Conservation (phyloP, 306 rosid genomes). For the Prosopis cineraria region DNA sequence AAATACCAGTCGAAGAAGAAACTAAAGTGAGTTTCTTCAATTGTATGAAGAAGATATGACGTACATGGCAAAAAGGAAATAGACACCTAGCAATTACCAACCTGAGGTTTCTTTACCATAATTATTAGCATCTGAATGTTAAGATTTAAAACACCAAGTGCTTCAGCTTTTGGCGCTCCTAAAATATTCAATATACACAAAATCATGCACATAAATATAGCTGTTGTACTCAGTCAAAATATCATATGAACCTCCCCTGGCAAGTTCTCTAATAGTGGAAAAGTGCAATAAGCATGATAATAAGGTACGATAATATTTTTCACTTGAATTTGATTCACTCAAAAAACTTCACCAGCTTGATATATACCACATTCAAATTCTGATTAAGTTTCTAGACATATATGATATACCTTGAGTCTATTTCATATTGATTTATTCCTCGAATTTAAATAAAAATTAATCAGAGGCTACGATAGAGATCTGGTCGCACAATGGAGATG, state of each 20-base stretch:
- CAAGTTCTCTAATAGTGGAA: conserved; percentile 2
- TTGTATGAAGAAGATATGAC: too few species aligned
- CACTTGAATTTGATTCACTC: not conserved
- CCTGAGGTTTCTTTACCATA: conserved; percentile 98
- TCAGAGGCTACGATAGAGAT: too few species aligned
- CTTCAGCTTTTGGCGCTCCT: conserved; percentile 93
- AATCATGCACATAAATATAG: not conserved
- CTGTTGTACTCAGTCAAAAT: conserved; percentile 7
- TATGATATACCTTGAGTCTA: too few species aligned
- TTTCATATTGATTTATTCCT: too few species aligned
- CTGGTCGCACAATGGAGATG: too few species aligned
- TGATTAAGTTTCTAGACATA: not conserved
- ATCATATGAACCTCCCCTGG: conserved; percentile 7
- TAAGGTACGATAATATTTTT: not conserved
- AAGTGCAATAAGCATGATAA: conserved; percentile 16
- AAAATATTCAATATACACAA: conserved; percentile 45
- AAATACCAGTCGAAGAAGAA: not conserved
- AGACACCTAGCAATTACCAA: too few species aligned
- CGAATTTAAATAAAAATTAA: too few species aligned
- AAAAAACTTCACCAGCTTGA: not conserved
- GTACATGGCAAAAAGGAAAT: too few species aligned
- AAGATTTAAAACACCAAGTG: conserved; percentile 70
- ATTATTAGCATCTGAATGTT: conserved; percentile 80
- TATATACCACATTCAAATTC: conserved; percentile 7
- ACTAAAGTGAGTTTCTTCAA: too few species aligned